These are phyloP conservation scores for Vitellaria paradoxa DNA, from an alignment of 179 eudicot species.

Conservation along the genomic window DNA sequence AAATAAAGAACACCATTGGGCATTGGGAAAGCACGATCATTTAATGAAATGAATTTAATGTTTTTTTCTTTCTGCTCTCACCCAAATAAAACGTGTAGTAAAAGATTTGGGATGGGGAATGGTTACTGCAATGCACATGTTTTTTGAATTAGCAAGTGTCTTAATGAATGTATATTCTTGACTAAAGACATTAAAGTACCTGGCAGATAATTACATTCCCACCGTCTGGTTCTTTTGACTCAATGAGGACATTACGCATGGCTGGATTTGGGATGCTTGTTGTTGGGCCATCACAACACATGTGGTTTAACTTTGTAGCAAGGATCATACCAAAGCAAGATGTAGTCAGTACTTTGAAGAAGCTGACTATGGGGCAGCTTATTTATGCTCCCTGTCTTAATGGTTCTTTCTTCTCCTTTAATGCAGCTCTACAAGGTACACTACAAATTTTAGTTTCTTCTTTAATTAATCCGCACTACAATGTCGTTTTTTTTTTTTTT, in stretches of 20 bases:
- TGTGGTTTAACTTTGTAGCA: slow-evolving; percentile 69
- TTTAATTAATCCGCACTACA: background rate
- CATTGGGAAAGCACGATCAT: too few relatives aligned
- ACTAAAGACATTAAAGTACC: background rate
- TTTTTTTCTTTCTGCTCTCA: background rate
- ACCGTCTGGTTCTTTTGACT: slow-evolving; percentile 47
- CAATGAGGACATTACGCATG: slow-evolving; percentile 56
- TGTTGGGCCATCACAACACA: slow-evolving; percentile 74
- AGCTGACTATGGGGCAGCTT: slow-evolving; percentile 60
- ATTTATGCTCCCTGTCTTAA: slow-evolving; percentile 61
- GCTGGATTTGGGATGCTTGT: slow-evolving; percentile 65
- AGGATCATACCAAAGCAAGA: slow-evolving; percentile 61
- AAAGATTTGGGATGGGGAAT: background rate
- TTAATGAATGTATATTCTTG: background rate
- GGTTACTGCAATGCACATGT: background rate
- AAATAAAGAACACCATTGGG: background rate
- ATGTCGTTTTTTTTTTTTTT: background rate
- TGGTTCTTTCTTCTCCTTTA: slow-evolving; percentile 60
- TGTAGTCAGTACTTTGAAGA: slow-evolving; percentile 56
- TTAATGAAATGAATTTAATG: too few relatives aligned
- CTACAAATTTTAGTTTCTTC: background rate
- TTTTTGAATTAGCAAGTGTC: background rate
- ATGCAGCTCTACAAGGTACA: slow-evolving; percentile 80
- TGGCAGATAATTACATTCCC: slow-evolving; percentile 49
- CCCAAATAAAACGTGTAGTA: background rate